phyloP scores from a whole-genome alignment of 139 green algal genomes.

The Gonium pectorale region DNA sequence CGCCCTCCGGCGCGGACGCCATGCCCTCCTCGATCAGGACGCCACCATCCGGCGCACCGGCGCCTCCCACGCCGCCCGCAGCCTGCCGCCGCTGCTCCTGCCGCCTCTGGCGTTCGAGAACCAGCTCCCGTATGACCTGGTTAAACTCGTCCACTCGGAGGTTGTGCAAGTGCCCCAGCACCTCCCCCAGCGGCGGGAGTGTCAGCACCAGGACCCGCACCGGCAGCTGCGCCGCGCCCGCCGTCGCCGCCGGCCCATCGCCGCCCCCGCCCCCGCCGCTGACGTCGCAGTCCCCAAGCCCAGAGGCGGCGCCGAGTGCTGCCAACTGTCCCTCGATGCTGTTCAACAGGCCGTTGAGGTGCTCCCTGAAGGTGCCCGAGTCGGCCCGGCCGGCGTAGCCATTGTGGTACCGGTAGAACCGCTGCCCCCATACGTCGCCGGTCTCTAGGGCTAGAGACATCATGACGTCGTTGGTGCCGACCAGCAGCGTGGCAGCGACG shows the following conservation, averaged over 20 bases:
- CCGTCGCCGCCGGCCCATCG: too few relatives aligned
- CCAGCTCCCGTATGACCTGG: not conserved
- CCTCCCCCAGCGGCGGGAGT: slow-evolving; percentile 1
- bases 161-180: not conserved
- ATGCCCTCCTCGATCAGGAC: too few relatives aligned
- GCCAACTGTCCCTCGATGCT: not conserved
- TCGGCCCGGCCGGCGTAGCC: not conserved
- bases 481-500: not conserved
- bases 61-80: not conserved
- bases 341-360: not conserved
- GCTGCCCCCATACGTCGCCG: not conserved
- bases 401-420: not conserved
- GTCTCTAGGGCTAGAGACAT: not conserved
- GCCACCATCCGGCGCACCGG: not conserved
- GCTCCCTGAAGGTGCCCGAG: not conserved
- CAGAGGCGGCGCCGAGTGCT: not conserved
- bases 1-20: too few relatives aligned
- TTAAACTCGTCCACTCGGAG: slow-evolving; percentile 6
- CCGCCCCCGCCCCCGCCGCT: not conserved
- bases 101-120: not conserved
- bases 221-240: too few relatives aligned
- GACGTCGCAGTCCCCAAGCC: not conserved
- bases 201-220: not conserved
- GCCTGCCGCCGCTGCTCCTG: not conserved
- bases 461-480: slow-evolving; percentile 28